These are phyloP conservation scores for Calonectria pteridis DNA, from an alignment of 2,329 filamentous ascomycete species.

Conservation along the genomic window DNA sequence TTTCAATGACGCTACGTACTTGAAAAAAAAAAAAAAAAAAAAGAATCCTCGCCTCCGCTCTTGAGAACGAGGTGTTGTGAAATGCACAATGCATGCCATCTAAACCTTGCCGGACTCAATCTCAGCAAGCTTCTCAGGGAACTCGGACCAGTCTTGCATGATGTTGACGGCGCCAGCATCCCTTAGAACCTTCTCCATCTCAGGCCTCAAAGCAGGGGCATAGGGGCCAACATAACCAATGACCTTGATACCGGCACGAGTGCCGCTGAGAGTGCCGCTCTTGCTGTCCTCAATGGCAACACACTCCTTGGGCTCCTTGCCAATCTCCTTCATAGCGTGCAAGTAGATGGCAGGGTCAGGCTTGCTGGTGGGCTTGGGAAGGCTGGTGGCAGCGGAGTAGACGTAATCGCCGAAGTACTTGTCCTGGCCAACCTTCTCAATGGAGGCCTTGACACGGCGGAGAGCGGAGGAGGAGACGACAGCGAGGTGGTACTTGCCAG, in stretches of 20 bases:
- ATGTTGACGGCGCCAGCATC: constrained; percentile 73
- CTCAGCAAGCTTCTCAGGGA: constrained; percentile 61
- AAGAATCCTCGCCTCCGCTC: constrained; percentile 20
- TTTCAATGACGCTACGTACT: constrained; percentile 10
- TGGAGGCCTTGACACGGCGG: constrained; percentile 80
- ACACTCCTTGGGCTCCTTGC: constrained; percentile 77
- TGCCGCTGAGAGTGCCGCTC: constrained; percentile 81
- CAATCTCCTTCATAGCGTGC: constrained; percentile 79
- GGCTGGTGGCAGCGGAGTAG: constrained; percentile 85
- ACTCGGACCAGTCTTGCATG: constrained; percentile 72
- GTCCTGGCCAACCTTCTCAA: constrained; percentile 83
- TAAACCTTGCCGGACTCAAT: constrained; percentile 57
- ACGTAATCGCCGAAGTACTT: constrained; percentile 84
- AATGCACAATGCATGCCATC: constrained; percentile 11
- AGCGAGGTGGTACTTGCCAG: constrained; percentile 77
- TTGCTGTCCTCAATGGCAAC: constrained; percentile 91
- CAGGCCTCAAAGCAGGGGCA: constrained; percentile 67
- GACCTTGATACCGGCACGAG: constrained; percentile 82
- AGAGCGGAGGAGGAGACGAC: constrained; percentile 87
- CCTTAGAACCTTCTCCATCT: constrained; percentile 73
- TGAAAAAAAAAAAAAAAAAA: constrained; percentile 7
- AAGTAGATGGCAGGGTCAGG: constrained; percentile 92
- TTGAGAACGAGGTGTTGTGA: constrained; percentile 34
- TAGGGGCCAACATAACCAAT: constrained; percentile 91
- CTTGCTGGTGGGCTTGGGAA: constrained; percentile 86